Evolutionary conservation across 345 rosid genomes (phyloP), one percentile per base, ranked within the genome.

Genomic region (Clarkia xantiana): DNA sequence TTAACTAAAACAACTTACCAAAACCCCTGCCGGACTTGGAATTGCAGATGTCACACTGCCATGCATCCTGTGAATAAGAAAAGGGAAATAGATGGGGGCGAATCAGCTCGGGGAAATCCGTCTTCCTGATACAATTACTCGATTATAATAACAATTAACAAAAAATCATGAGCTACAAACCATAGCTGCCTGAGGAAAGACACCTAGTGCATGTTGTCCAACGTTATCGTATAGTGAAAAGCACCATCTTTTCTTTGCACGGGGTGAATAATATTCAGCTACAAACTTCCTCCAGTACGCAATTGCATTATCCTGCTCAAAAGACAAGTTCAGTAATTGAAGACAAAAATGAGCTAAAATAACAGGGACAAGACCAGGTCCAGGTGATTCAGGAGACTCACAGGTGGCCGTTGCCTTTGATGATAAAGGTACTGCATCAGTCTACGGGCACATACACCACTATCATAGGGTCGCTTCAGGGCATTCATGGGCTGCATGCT

Each of bases 241-340:
- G 70, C 98, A 91, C 96, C 98, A 91, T 36, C 93, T 76, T 71
- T 86, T 84, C 90, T 86, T 91, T 29, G 96, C 98, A 49, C 89
- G 87, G 14, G 94, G 98, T 17, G 98, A 84, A 69, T 77, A 91
- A 54, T 91, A 91, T 71, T 86, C 96, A 2, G 85, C 64, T 47
- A 91, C 94, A 62, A 91, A 79, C 64, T 91, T 91, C 69, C 89
- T 81, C 98, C 98, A 91, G 42, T 91, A 91, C 19, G 83, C 93
- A 61, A 86, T 78, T 54, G 76, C 58, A 68, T 83, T 80, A 43
- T 81, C 98, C 96, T 91, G 75, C 47, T 63, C 65, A 29, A 71
- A 64, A 42, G 41, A 19, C 15, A 49, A 51, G 23, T 6, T 14
- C 34, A 16, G n/a, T 40, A 2, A 49, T n/a, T 20, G 29, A 50